Evolutionary conservation across 352 stramenopile genomes (phyloP).

Genomic region (Elongisporangium prolatum): DNA sequence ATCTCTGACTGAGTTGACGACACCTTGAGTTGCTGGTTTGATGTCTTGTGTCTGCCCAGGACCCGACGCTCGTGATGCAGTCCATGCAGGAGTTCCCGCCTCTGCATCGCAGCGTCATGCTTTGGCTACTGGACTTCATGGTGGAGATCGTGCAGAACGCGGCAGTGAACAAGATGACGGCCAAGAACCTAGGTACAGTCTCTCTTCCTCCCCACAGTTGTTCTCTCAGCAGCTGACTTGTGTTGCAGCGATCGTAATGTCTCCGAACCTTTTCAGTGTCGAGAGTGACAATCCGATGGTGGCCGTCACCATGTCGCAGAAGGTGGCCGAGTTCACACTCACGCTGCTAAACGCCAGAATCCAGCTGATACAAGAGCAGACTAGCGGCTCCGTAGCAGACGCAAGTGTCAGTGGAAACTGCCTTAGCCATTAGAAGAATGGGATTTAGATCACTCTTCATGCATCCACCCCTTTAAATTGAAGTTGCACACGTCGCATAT

Average conservation of each 20-base stretch:
- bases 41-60: no score
- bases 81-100: constrained; percentile 29
- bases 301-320: constrained; percentile 64
- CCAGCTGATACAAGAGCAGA: constrained; percentile 5
- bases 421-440: no score
- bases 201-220: background rate
- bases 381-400: background rate
- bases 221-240: background rate
- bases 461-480: background rate
- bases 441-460: no score
- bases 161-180: constrained; percentile 71
- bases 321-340: constrained; percentile 63
- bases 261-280: constrained; percentile 72
- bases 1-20: no score
- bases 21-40: no score
- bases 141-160: constrained; percentile 51
- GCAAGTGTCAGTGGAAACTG: background rate
- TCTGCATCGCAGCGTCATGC: constrained; percentile 35
- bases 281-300: constrained; percentile 62
- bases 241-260: constrained; percentile 67
- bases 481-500: background rate
- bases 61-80: constrained; percentile 26
- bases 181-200: constrained; percentile 63
- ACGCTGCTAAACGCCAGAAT: constrained; percentile 40
- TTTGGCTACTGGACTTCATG: constrained; percentile 79